Conservation (phyloP, 2,329 filamentous ascomycete genomes). For the Chaetomiaceae sp. region DNA sequence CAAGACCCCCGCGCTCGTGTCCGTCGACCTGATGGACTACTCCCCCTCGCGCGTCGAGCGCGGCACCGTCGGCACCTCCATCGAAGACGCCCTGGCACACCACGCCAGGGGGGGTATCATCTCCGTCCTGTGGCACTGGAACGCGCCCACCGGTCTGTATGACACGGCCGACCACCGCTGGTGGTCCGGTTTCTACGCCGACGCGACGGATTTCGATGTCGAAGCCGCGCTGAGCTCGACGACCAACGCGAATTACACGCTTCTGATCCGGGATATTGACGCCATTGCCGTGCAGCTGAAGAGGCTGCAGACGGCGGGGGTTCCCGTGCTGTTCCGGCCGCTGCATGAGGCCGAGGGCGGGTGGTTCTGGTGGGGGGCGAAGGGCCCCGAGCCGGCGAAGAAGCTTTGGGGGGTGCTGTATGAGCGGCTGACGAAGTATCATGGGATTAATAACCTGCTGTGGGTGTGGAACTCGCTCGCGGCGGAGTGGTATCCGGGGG, state of each 20-base stretch:
- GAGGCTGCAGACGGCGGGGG: constrained; percentile 39
- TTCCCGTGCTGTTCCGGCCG: constrained; percentile 45
- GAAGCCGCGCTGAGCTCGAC: constrained; percentile 38
- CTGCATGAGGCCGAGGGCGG: constrained; percentile 47
- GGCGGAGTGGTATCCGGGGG: constrained; percentile 45
- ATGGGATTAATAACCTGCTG: constrained; percentile 44
- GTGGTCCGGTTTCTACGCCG: constrained; percentile 48
- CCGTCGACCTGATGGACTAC: constrained; percentile 47
- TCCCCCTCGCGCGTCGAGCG: constrained; percentile 41
- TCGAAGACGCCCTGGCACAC: constrained; percentile 45
- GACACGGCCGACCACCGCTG: constrained; percentile 42
- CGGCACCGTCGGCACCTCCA: constrained; percentile 38
- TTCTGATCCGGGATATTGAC: constrained; percentile 45
- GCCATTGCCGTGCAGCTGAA: constrained; percentile 44
- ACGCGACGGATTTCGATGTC: constrained; percentile 46
- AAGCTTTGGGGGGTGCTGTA: constrained; percentile 42
- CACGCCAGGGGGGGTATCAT: constrained; percentile 42
- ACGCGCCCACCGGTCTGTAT: constrained; percentile 43
- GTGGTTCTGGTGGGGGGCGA: constrained; percentile 52
- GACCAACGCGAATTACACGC: constrained; percentile 43
- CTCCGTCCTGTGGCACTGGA: constrained; percentile 48
- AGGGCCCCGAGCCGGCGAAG: constrained; percentile 42
- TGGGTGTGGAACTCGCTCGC: constrained; percentile 48
- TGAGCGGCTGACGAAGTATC: constrained; percentile 40
- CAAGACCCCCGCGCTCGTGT: constrained; percentile 44